These are phyloP conservation scores for Sanguinoderma infundibulare DNA, from an alignment of 1,284 basidiomycete species.

Conservation along the genomic window DNA sequence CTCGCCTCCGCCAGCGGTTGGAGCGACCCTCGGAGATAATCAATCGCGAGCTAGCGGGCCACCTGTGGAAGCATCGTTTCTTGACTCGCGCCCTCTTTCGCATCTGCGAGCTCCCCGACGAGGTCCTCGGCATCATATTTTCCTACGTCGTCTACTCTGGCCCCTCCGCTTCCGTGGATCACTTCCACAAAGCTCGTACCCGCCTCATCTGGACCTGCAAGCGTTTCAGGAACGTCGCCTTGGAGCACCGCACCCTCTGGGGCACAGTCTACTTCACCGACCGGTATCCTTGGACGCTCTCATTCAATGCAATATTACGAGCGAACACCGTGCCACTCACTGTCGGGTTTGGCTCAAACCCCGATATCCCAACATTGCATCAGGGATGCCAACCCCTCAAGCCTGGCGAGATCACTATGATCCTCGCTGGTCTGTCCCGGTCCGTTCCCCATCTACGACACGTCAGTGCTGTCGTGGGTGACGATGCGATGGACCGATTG, in stretches of 20 bases:
- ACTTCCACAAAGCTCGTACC: constrained; percentile 39
- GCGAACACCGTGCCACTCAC: constrained; percentile 57
- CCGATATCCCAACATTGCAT: neutral
- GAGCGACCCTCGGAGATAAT: constrained; percentile 5
- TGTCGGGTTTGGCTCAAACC: constrained; percentile 55
- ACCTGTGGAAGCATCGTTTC: constrained; percentile 32
- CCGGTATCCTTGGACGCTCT: constrained; percentile 48
- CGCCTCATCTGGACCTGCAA: constrained; percentile 60
- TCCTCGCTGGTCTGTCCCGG: neutral
- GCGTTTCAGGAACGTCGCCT: constrained; percentile 38
- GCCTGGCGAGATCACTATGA: neutral
- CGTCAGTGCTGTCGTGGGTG: neutral
- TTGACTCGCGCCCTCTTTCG: constrained; percentile 55
- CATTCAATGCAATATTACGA: constrained; percentile 44
- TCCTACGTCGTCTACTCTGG: constrained; percentile 56
- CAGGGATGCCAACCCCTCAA: neutral
- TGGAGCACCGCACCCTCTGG: constrained; percentile 30
- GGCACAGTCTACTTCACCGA: constrained; percentile 52
- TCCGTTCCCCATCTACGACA: neutral
- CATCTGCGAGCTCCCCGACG: constrained; percentile 62
- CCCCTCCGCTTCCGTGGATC: constrained; percentile 37
- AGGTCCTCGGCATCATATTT: constrained; percentile 68
- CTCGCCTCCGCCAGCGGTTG: constrained; percentile 23
- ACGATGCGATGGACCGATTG: neutral
- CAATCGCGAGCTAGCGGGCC: constrained; percentile 19